Conservation (phyloP, 2,329 filamentous ascomycete genomes). For the Leptodontidium sp. region DNA sequence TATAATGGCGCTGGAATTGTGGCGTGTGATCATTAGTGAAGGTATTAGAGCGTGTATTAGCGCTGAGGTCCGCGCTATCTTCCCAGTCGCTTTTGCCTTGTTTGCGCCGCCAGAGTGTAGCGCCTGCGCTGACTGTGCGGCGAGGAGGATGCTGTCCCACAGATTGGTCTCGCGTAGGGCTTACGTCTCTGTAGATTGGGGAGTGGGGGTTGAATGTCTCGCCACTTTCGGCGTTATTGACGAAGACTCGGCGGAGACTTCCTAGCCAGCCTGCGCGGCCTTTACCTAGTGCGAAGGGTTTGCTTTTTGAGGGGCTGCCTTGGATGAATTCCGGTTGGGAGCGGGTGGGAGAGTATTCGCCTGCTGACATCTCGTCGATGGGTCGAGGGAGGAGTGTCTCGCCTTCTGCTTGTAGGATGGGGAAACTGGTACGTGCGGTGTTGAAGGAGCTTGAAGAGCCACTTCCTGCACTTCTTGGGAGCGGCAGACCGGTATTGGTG, state of each 20-base stretch:
- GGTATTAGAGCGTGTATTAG: conserved; percentile 34
- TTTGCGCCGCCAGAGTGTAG: conserved; percentile 56
- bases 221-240: conserved; percentile 21
- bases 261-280: conserved; percentile 64
- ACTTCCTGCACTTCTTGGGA: conserved; percentile 40
- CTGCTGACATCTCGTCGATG: conserved; percentile 26
- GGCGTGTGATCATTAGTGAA: conserved; percentile 30
- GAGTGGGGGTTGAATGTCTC: conserved; percentile 6
- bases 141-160: conserved; percentile 45
- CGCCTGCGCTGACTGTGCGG: conserved; percentile 57
- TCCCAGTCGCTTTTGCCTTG: conserved; percentile 62
- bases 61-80: conserved; percentile 42
- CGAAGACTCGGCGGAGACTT: conserved; percentile 59
- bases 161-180: conserved; percentile 38
- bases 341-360: conserved; percentile 36
- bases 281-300: conserved; percentile 47
- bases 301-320: conserved; percentile 65
- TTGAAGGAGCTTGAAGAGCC: conserved; percentile 39
- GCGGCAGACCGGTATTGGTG: conserved; percentile 23
- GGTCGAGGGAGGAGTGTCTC: conserved; percentile 43
- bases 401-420: conserved; percentile 42
- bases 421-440: conserved; percentile 45
- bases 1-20: conserved; percentile 1
- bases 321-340: conserved; percentile 42
- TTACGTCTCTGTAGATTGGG: conserved; percentile 28